These are phyloP conservation scores for Syzygium jambos DNA, from an alignment of 345 rosid genomes.

Conservation along the genomic window DNA sequence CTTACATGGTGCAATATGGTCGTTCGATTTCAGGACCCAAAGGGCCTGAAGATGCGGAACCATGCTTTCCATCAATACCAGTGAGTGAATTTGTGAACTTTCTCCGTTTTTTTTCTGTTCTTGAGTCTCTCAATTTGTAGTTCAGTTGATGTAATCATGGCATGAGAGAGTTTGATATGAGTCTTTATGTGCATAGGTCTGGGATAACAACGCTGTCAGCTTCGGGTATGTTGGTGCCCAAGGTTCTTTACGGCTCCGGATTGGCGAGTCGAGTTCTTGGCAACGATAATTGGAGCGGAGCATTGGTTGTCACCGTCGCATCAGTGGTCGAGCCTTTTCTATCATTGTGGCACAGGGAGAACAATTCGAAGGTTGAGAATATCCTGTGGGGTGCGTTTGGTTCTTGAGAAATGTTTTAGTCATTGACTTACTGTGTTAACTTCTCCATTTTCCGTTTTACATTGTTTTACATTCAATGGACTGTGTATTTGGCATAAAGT, in stretches of 20 bases:
- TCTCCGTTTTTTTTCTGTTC: background rate
- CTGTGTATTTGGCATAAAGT: background rate
- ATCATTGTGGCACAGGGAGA: conserved; percentile 27
- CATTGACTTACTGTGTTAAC: background rate
- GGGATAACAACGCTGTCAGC: conserved; percentile 83
- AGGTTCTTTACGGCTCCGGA: conserved; percentile 26
- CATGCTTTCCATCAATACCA: conserved; percentile 85
- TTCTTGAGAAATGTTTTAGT: background rate
- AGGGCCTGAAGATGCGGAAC: conserved; percentile 83
- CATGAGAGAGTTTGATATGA: background rate
- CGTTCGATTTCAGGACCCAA: conserved; percentile 56
- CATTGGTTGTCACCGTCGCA: conserved; percentile 65
- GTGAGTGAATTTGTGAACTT: conserved; percentile 28
- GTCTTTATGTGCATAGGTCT: conserved; percentile 33
- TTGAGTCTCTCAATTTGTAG: background rate
- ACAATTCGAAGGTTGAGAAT: conserved; percentile 39
- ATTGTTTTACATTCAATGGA: background rate
- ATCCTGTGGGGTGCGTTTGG: background rate
- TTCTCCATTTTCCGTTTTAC: background rate
- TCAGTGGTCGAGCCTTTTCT: conserved; percentile 82
- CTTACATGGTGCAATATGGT: background rate
- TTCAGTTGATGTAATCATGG: background rate
- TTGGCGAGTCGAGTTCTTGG: conserved; percentile 25
- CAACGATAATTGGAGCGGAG: conserved; percentile 16
- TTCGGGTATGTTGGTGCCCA: conserved; percentile 73